Conservation (phyloP, 495 filamentous ascomycete genomes). For the Talaromyces liani region DNA sequence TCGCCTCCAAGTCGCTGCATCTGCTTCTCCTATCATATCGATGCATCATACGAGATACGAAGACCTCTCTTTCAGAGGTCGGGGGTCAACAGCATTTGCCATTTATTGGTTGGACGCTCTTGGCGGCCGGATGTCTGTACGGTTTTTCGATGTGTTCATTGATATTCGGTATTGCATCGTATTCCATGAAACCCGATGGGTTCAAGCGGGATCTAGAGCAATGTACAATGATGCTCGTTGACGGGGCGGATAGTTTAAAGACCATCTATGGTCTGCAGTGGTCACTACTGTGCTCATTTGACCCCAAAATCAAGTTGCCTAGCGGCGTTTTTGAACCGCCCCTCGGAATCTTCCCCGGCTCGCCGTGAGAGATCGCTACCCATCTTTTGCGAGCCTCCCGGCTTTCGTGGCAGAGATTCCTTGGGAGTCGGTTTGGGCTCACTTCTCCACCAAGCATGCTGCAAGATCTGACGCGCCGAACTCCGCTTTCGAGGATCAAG, state of each 20-base stretch:
- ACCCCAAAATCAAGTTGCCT: conserved; percentile 79
- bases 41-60: background rate
- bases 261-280: background rate
- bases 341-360: conserved; percentile 64
- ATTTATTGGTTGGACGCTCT: background rate
- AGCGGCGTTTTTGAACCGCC: conserved; percentile 64
- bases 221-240: background rate
- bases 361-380: conserved; percentile 76
- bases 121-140: background rate
- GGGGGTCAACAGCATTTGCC: background rate
- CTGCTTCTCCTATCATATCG: background rate
- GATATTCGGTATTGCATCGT: background rate
- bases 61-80: background rate
- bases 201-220: background rate
- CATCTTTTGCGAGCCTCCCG: conserved; percentile 63
- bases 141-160: background rate
- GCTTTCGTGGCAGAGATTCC: conserved; percentile 69
- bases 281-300: conserved; percentile 24
- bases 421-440: conserved; percentile 81
- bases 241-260: background rate
- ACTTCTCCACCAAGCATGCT: conserved; percentile 78
- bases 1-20: background rate
- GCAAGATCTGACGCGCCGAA: conserved; percentile 65
- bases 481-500: conserved; percentile 80
- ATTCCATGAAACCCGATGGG: background rate